Evolutionary conservation across 441 rosid species (phyloP), one percentile per base, ranked within the genome.

Genomic region (Geranium incanum): DNA sequence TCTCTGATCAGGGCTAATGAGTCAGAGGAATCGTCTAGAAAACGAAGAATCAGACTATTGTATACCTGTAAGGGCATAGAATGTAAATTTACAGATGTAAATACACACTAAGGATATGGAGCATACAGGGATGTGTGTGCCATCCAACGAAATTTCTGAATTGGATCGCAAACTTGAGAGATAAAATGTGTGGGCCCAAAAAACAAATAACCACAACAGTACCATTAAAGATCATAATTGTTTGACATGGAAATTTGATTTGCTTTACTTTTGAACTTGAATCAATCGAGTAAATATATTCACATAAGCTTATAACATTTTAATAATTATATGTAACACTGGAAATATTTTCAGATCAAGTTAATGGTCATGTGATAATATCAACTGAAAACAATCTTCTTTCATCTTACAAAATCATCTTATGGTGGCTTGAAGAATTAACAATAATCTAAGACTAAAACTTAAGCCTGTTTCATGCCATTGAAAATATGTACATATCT

Each of bases 1-100:
- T 87, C 92, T 77, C 92, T 86, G 72, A 89, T 87, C 80, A 87
- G 81, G 67, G 88, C 80, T 75, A 89, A 77, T 69, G 82, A 84
- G 76, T 89, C 92, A 73, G 86, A 73, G 75, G 87, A 88, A 65
- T 89, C 92, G 76, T 87, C 87, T 70, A 89, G 84, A 77, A 76
- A 85, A 60, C 90, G 92, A 60, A 89, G 79, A 67, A 89, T 79
- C 68, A 79, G 81, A 78, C 82, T 75, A 83, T 87, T 87, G 81
- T 80, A 87, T 65, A 84, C 81, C 84, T 79, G 82, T 43, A 81
- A 60, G 36, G 21, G 23, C 36, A 19, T 18, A 5, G 65, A 60
- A 60, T 19, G 23, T 60, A 6, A 19, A 60, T 70, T 80, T 68
- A 78, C 76, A 69, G 36, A 69, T 70, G 19, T 74, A 71, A 76